Percentiles rank a stretch among this genome's conserved stretches.
Evolutionary conservation across 176 grass and related monocot species (phyloP).

Genomic region (Areca catechu): DNA sequence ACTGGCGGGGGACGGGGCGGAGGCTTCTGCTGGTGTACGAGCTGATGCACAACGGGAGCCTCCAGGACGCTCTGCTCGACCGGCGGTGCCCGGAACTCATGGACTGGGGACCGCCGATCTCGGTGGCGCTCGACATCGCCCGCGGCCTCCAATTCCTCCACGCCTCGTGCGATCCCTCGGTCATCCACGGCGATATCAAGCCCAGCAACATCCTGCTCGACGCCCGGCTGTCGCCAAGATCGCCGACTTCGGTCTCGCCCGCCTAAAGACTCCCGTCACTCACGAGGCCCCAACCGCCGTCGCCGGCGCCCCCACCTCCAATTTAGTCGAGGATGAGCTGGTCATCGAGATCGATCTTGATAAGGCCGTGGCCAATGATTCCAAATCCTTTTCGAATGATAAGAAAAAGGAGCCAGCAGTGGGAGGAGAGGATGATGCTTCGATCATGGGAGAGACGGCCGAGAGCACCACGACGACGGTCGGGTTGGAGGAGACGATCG

Average conservation of each 20-base stretch:
- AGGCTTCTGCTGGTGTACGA: conserved; percentile 81
- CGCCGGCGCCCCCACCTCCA: too few relatives aligned
- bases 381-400: background rate
- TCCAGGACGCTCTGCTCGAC: conserved; percentile 85
- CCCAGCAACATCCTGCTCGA: conserved; percentile 95
- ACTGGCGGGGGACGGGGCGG: background rate
- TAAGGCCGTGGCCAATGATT: conserved; percentile 11
- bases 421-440: conserved; percentile 8
- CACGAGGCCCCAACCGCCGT: conserved; percentile 4
- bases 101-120: conserved; percentile 56
- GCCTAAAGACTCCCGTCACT: conserved; percentile 33
- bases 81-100: conserved; percentile 55
- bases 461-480: conserved; percentile 14
- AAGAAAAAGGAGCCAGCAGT: background rate
- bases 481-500: conserved; percentile 2
- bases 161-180: conserved; percentile 55
- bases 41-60: conserved; percentile 91
- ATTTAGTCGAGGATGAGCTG: conserved; percentile 23
- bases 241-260: conserved; percentile 82
- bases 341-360: conserved; percentile 23
- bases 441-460: conserved; percentile 5
- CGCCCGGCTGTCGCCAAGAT: conserved; percentile 51
- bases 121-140: conserved; percentile 71
- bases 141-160: conserved; percentile 80
- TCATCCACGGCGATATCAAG: conserved; percentile 89